Evolutionary conservation across 2,329 filamentous ascomycete species (phyloP).

Genomic region (Phaeomoniella chlamydospora): DNA sequence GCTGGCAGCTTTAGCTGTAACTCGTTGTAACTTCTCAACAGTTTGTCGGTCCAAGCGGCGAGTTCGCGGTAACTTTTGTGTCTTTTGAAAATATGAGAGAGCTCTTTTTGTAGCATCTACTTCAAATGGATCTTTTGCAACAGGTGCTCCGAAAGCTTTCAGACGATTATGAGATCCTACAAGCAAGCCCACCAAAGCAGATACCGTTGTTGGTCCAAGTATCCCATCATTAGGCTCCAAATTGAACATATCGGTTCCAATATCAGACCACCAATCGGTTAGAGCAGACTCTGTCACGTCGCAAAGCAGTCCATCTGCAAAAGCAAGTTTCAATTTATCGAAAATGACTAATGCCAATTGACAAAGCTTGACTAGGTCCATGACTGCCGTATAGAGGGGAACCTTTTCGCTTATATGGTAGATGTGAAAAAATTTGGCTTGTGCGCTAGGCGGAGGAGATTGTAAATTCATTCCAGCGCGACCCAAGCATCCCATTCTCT

Average conservation of each 20-base stretch:
- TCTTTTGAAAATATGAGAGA: slow-evolving; percentile 79
- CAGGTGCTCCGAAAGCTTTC: slow-evolving; percentile 68
- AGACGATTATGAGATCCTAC: slow-evolving; percentile 84
- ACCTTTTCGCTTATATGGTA: slow-evolving; percentile 80
- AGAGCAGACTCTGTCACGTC: slow-evolving; percentile 85
- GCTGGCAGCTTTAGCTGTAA: slow-evolving; percentile 79
- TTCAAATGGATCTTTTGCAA: slow-evolving; percentile 86
- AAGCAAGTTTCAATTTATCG: slow-evolving; percentile 72
- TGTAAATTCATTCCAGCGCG: slow-evolving; percentile 71
- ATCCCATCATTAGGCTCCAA: slow-evolving; percentile 87
- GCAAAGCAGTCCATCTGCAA: slow-evolving; percentile 82
- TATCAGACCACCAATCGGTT: slow-evolving; percentile 90
- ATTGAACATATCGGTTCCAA: slow-evolving; percentile 83
- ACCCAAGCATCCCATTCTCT: slow-evolving; percentile 81
- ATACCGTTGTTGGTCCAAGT: slow-evolving; percentile 79
- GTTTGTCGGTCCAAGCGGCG: slow-evolving; percentile 73
- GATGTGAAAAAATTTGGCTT: slow-evolving; percentile 81
- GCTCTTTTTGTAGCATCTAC: slow-evolving; percentile 67
- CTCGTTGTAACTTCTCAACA: slow-evolving; percentile 61
- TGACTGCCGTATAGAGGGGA: slow-evolving; percentile 60
- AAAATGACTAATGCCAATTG: slow-evolving; percentile 82
- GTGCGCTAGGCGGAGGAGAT: slow-evolving; percentile 63
- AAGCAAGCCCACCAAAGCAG: slow-evolving; percentile 71
- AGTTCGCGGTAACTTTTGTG: slow-evolving; percentile 64
- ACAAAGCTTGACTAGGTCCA: slow-evolving; percentile 81